Conservation (phyloP, 192 early-diverging fungal genomes). For the Rhizophagus prolifer region DNA sequence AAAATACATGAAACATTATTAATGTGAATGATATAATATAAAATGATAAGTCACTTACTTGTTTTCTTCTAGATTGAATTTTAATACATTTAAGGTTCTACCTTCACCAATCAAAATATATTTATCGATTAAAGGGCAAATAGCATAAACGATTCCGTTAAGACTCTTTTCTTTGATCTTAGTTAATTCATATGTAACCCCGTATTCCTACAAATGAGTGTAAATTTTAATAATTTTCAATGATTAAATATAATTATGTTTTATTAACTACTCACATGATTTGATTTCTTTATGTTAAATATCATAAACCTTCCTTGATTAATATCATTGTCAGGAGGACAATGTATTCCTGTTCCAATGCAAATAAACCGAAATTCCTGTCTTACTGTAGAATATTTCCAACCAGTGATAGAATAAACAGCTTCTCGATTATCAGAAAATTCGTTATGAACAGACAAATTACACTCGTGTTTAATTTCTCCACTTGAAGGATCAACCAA, state of each 20-base stretch:
- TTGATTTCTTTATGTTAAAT: conserved; percentile 10
- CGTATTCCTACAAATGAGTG: neutral
- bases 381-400: neutral
- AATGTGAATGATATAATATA: neutral
- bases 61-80: conserved; percentile 2
- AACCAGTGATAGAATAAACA: conserved; percentile 9
- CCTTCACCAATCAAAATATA: conserved; percentile 11
- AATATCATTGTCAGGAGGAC: neutral
- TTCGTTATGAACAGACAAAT: neutral
- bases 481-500: conserved; percentile 17
- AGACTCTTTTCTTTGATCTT: neutral
- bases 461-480: conserved; percentile 5
- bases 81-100: conserved; percentile 6
- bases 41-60: neutral
- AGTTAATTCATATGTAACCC: conserved; percentile 6
- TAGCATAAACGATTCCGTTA: neutral
- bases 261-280: neutral
- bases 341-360: conserved; percentile 11
- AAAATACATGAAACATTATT: neutral
- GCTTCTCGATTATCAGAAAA: neutral
- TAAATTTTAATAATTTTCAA: neutral
- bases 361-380: conserved; percentile 15
- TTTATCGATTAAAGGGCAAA: conserved; percentile 11
- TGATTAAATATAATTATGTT: neutral
- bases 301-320: conserved; percentile 9